phyloP scores from a whole-genome alignment of 352 stramenopile genomes.

The Aphanomyces cochlioides region DNA sequence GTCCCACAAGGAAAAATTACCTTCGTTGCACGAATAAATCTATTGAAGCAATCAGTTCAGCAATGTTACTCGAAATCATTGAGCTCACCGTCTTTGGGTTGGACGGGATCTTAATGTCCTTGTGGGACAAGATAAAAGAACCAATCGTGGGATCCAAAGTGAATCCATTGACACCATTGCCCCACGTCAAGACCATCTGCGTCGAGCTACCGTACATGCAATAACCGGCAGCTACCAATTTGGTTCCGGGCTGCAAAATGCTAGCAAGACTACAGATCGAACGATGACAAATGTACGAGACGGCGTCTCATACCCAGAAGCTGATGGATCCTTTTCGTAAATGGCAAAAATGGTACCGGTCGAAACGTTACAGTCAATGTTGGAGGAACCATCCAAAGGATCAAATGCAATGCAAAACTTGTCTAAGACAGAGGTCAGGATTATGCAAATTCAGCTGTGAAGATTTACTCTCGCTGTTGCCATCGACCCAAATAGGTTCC shows the following conservation, averaged over 20 bases:
- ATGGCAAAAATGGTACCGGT: conserved; percentile 99
- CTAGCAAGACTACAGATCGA: conserved; percentile 66
- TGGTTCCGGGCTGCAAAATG: conserved; percentile 90
- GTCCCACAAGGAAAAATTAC: conserved; percentile 96
- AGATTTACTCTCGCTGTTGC: conserved; percentile 40
- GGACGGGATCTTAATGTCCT: conserved; percentile 93
- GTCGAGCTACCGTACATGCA: conserved; percentile 98
- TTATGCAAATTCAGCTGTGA: conserved; percentile 2
- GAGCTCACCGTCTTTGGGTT: conserved; percentile 72
- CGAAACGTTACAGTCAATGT: conserved; percentile 99
- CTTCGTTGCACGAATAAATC: conserved; percentile 98
- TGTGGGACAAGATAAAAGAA: conserved; percentile 96
- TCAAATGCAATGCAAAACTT: conserved; percentile 99
- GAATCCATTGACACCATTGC: conserved; percentile 94
- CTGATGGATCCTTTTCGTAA: conserved; percentile 81
- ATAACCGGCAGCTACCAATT: conserved; percentile 96
- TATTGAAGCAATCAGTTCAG: conserved; percentile 13
- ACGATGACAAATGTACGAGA: conserved; percentile 16
- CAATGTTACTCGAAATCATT: not conserved
- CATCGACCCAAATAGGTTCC: conserved; percentile 94
- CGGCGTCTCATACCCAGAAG: conserved; percentile 45
- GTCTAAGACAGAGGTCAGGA: conserved; percentile 39
- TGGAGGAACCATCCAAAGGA: conserved; percentile 97
- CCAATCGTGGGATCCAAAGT: conserved; percentile 97
- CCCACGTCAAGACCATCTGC: conserved; percentile 96